These are phyloP conservation scores for Lathyrus tuberosus DNA, from an alignment of 306 rosid genomes.

Conservation along the genomic window DNA sequence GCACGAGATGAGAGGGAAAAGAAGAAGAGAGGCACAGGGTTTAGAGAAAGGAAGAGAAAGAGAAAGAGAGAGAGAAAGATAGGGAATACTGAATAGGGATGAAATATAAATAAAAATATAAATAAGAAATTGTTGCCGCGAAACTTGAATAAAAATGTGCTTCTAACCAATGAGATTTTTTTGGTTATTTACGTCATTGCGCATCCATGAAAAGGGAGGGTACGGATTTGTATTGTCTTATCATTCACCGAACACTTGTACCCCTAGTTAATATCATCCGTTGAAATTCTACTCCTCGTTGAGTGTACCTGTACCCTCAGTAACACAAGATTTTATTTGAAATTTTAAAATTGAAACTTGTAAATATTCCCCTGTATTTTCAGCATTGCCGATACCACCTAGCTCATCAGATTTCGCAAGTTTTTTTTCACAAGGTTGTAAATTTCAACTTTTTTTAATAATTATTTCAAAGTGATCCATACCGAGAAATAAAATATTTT, in stretches of 20 bases:
- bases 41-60: conserved; percentile 19
- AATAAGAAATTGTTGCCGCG: conserved; percentile 68
- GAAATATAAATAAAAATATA: too few species aligned
- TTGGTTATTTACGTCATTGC: conserved; percentile 5
- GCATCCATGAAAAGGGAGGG: conserved; percentile 43
- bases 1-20: conserved; percentile 23
- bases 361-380: neutral
- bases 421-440: too few species aligned
- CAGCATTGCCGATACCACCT: neutral
- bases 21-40: conserved; percentile 39
- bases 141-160: conserved; percentile 63
- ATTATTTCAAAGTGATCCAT: too few species aligned
- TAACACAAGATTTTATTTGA: conserved; percentile 57
- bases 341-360: conserved; percentile 32
- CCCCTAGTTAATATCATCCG: neutral
- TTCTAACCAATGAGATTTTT: conserved; percentile 41
- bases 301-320: neutral
- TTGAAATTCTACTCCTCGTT: neutral
- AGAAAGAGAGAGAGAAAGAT: conserved; percentile 10
- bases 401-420: too few species aligned
- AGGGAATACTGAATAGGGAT: neutral
- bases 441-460: too few species aligned
- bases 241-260: conserved; percentile 40
- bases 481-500: too few species aligned
- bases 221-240: conserved; percentile 30